Base-by-base conservation (phyloP, 2,329 filamentous ascomycete genomes). In the Diaporthe citriasiana region DNA sequence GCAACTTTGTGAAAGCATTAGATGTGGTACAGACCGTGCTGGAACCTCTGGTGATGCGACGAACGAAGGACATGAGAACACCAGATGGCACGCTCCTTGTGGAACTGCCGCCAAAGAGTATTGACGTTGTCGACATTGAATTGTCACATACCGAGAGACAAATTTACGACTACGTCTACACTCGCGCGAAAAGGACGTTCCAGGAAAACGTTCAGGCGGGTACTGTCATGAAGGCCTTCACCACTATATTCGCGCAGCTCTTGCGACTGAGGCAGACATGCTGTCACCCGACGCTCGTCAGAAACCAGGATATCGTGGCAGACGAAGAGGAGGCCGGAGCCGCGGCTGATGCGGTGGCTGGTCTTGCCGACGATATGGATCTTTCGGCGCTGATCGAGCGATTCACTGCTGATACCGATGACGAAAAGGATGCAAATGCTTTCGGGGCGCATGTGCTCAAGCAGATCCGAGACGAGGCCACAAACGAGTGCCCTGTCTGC, bases 11-110 rank as follows among this genome's bases (percentile, higher is more conserved):
- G 78, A 92, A 95, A 6, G 97, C 97, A 0, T 87, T 99, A 10
- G 97, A 98, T 80, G 97, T 99, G 2, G 97, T 99, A 1, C 97
- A 99, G 81, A 99, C 96, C 0, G 96, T 99, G 0, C 85, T 99
- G 7, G 97, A 99, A 81, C 97, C 97, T 10, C 85, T 99, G n/a
- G 97, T 99, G 12, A 91, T 99, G 82, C 91, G 97, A 57, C 90
- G 97, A 75, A 99, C 97, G 0, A 99, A 99, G 82, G 95, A 98
- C 76, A 99, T 99, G 97, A 97, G 95, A 83, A 98, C 95, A 0
- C 96, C 97, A 0, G 91, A 93, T 70, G 97, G 97, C 9, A 78
- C 86, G 42, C 87, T 85, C 0, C 84, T 99, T 4, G 96, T 99
- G 1, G 91, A 93, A 0, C 85, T 99, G 9, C 97, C 97, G 3